Evolutionary conservation across 225 moss, liverwort and hornwort species (phyloP), one percentile per base, ranked within the genome.

Genomic region (Neckera pumila): DNA sequence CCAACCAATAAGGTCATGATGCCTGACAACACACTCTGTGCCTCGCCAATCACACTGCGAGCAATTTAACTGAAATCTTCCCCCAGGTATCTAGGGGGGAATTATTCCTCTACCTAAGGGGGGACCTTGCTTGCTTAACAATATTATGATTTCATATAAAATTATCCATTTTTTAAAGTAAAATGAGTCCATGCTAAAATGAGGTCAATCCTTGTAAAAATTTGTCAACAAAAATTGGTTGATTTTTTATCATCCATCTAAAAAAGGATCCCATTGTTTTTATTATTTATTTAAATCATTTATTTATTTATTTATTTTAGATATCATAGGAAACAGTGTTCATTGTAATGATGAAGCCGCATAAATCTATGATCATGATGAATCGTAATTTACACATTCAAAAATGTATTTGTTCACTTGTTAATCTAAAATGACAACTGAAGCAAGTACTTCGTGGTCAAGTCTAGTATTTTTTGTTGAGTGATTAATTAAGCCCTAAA

Each of bases 161-260:
- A 17, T 6, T 17, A 33, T 33, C 5, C 4, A 0, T 2, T 21
- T 4, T 36, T 66, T 5, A 0, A 12, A 6, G 2, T 4, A 1
- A 19, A 20, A 6, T 6, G 20, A 20, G 11, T 0, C 3, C 6
- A 0, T 66, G 11, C 11, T 12, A n/a, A 20, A 67, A 67, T 67
- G n/a, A 12, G 0, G n/a, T 36, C n/a, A 67, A n/a, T 22, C n/a
- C 12, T 12, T 10, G 0, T 14, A 30, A 70, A 70, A 70, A 25
- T 4, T 40, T 70, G 14, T 8, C 8, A 70, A 25, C 3, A 25
- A 70, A 69, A 70, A 38, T 42, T 40, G 3, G 4, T 42, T 40
- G 23, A 70, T 28, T 70, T 14, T 70, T 40, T 1, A 40, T 40
- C 26, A 15, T 40, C 26, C 3, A 26, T 26, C 14, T 40, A 70